Percentiles rank a stretch among this genome's conserved stretches.
These are phyloP conservation scores for Ophiocordyceps australis DNA, from an alignment of 2,329 filamentous ascomycete species.

Conservation along the genomic window DNA sequence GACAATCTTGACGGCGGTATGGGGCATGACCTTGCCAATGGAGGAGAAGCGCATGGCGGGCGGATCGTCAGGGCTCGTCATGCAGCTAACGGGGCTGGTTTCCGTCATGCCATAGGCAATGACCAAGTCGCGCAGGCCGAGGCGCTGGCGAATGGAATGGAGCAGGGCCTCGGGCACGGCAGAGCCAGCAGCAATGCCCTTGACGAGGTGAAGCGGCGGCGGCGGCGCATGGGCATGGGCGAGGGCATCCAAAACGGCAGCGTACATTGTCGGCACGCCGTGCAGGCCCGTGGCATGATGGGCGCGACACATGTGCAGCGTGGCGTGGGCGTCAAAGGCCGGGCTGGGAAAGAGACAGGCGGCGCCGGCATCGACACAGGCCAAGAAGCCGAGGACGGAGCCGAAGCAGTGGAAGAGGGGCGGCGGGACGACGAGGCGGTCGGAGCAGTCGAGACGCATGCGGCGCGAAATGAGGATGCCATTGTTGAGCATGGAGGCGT, in stretches of 20 bases:
- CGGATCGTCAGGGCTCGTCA: constrained; percentile 67
- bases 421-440: constrained; percentile 70
- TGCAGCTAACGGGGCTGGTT: constrained; percentile 59
- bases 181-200: constrained; percentile 82
- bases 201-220: constrained; percentile 33
- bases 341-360: constrained; percentile 73
- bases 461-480: constrained; percentile 67
- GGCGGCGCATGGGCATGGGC: constrained; percentile 18
- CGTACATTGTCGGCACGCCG: constrained; percentile 89
- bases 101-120: constrained; percentile 98
- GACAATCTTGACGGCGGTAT: constrained; percentile 64
- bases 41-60: constrained; percentile 53
- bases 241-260: constrained; percentile 67
- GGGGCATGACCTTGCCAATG: constrained; percentile 69
- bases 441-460: constrained; percentile 59
- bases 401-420: constrained; percentile 88
- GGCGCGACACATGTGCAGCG: constrained; percentile 37
- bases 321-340: constrained; percentile 64
- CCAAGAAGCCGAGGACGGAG: constrained; percentile 85
- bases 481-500: constrained; percentile 83
- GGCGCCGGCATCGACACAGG: constrained; percentile 64
- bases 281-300: constrained; percentile 50
- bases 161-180: constrained; percentile 74
- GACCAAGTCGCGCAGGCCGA: constrained; percentile 68
- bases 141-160: constrained; percentile 49